Base-by-base conservation (phyloP, 345 rosid genomes). In the Murraya koenigii region DNA sequence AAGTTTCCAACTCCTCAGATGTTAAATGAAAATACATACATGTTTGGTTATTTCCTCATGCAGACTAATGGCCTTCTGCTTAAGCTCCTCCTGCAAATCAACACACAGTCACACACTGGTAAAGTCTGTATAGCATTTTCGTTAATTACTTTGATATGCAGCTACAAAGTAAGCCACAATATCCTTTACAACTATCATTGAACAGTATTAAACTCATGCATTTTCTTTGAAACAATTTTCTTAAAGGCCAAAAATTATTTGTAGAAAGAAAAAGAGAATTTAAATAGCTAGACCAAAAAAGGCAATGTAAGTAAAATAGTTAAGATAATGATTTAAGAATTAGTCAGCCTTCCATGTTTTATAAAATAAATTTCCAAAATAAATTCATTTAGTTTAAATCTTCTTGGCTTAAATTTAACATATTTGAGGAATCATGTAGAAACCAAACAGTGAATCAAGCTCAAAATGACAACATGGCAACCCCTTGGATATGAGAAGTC, bases 1-100 rank as follows among this genome's bases (percentile, higher is more conserved):
- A 32, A 22, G 6, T 66, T 66, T 36, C 69, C 15, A 36, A 36
- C 49, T 64, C 23, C 32, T 33, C 38, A 36, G 9, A 26, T 1
- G 39, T 28, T 15, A 28, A 71, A 65, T 41, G 20, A 72, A 58
- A 76, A 54, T 13, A 78, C 89, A 35, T 82, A 87, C 94, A 64
- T 86, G 79, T 64, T 85, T 87, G 28, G 83, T 88, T 76, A 86
- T 80, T 74, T 80, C 84, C 80, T 85, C 89, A 47, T 90, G 94
- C 61, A 88, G 86, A 82, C 64, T 73, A 71, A 61, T 70, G 7
- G 88, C 90, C 81, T 86, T 90, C 80, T 87, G 79, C 69, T 44
- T 73, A 63, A 90, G 80, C 44, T 88, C 88, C 78, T 52, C 82
- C 92, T 90, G 86, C 65, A 80, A 81, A 73, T 66, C 73, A 23